Evolutionary conservation across 108 stramenopile species (phyloP).

Genomic region (Schizochytrium sp.): DNA sequence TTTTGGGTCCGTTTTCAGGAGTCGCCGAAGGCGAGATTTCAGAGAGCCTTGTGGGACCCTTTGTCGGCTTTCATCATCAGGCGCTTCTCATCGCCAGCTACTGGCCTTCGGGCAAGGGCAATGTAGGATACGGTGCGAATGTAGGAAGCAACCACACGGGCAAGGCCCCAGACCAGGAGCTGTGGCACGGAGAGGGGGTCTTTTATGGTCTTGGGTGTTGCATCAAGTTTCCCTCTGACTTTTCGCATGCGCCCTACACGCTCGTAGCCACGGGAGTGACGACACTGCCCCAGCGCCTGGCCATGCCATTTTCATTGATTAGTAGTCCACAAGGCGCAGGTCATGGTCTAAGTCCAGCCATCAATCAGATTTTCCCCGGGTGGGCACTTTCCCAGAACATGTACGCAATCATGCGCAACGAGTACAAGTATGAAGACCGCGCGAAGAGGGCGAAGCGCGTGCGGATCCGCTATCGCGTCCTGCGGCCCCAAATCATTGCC

Average conservation of each 20-base stretch:
- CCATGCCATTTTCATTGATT: constrained; percentile 77
- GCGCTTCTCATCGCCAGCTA: constrained; percentile 72
- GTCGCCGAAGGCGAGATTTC: constrained; percentile 69
- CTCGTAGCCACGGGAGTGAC: constrained; percentile 79
- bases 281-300: constrained; percentile 65
- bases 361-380: constrained; percentile 72
- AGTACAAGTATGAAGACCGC: constrained; percentile 67
- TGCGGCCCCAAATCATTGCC: constrained; percentile 56
- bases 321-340: not conserved
- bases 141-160: constrained; percentile 93
- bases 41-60: constrained; percentile 69
- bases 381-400: constrained; percentile 74
- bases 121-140: constrained; percentile 86
- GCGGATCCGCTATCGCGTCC: constrained; percentile 68
- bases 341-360: constrained; percentile 21
- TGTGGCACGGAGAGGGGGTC: constrained; percentile 73
- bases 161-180: constrained; percentile 81
- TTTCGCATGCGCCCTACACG: constrained; percentile 70
- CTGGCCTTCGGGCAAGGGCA: constrained; percentile 84
- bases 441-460: constrained; percentile 60
- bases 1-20: constrained; percentile 74
- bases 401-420: constrained; percentile 70
- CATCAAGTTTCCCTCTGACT: constrained; percentile 81
- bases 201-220: constrained; percentile 75
- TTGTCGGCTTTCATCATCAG: constrained; percentile 79